Evolutionary conservation across 192 early-diverging fungal genomes (phyloP).

Genomic region (Coemansia pectinata): DNA sequence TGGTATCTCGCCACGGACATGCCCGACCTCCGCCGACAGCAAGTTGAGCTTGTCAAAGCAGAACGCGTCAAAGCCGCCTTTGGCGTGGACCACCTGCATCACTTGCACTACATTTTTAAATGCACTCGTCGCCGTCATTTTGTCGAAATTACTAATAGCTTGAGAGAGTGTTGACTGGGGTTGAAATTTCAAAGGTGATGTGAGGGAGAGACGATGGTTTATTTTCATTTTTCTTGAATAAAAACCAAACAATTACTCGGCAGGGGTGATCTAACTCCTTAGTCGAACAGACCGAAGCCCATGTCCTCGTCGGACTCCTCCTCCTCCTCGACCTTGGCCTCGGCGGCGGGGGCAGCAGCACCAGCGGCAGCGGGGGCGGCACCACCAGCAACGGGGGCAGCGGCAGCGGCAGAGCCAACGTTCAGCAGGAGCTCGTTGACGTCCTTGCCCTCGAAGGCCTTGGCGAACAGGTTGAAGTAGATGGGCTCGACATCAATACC

Average conservation of each 20-base stretch:
- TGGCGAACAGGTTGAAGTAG: conserved; percentile 97
- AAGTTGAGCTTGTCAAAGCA: conserved; percentile 43
- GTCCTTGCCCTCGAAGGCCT: conserved; percentile 95
- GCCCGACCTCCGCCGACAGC: conserved; percentile 37
- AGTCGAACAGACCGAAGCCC: conserved; percentile 76
- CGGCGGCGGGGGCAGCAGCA: conserved; percentile 49
- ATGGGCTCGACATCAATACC: conserved; percentile 86
- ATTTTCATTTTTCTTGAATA: not conserved
- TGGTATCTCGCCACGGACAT: conserved; percentile 36
- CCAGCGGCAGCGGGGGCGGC: conserved; percentile 54
- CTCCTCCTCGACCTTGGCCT: conserved; percentile 62
- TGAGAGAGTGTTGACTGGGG: not conserved
- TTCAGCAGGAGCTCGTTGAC: conserved; percentile 86
- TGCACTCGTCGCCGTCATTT: conserved; percentile 1
- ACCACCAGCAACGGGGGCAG: conserved; percentile 53
- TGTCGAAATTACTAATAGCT: not conserved
- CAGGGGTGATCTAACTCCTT: conserved; percentile 11
- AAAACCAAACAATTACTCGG: not conserved
- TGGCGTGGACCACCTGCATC: conserved; percentile 6
- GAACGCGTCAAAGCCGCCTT: conserved; percentile 32
- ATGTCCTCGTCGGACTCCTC: conserved; percentile 85
- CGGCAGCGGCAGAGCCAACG: conserved; percentile 70
- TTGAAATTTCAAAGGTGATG: not conserved
- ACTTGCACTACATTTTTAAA: conserved; percentile 22
- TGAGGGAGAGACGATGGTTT: not conserved